phyloP scores from a whole-genome alignment of 2,329 filamentous ascomycete species.

The Pestalotiopsis sp. region DNA sequence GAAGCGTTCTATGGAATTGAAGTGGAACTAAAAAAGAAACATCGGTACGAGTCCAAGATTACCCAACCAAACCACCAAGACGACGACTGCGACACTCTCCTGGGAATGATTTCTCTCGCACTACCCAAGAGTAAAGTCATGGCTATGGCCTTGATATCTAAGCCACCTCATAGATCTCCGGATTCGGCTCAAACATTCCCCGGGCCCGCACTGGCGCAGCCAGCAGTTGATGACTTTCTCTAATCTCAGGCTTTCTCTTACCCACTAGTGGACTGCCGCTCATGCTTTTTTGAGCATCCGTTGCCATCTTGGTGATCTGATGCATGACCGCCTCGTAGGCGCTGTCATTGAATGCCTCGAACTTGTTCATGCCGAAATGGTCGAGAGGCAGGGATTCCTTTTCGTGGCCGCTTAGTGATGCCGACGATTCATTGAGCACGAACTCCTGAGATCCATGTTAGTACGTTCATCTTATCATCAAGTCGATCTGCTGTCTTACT shows the following conservation, averaged over 20 bases:
- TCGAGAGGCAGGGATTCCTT: neutral
- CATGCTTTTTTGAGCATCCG: neutral
- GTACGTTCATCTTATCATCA: neutral
- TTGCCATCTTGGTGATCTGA: neutral
- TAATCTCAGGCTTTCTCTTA: neutral
- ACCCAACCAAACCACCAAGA: no score
- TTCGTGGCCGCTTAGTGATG: neutral
- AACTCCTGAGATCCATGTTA: neutral
- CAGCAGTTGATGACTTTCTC: no score
- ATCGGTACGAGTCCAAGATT: no score
- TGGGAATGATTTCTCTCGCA: no score
- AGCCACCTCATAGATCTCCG: no score
- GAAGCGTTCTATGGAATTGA: no score
- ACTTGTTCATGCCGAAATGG: constrained; percentile 8
- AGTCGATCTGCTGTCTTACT: neutral
- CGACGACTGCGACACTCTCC: no score
- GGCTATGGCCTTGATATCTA: no score
- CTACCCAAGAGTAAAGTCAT: no score
- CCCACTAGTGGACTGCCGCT: neutral
- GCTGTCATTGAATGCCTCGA: neutral
- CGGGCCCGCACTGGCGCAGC: no score
- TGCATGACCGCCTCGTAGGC: neutral
- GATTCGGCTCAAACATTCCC: no score
- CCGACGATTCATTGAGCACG: neutral
- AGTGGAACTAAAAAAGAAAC: no score